Evolutionary conservation across 768 basidiomycete genomes (phyloP).

Genomic region (Boletus huronensis): DNA sequence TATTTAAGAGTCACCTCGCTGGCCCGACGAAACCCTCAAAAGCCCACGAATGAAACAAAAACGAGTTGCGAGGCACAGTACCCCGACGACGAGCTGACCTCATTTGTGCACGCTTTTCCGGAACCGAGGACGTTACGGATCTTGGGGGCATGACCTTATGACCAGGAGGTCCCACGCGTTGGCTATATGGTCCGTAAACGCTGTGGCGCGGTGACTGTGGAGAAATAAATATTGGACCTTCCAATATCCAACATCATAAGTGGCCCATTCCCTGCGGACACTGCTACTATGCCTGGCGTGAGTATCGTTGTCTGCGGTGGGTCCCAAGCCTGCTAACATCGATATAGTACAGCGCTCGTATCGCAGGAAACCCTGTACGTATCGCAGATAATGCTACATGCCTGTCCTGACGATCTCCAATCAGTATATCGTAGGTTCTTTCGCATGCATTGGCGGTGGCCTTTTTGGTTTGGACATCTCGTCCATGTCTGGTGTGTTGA

Average conservation of each 20-base stretch:
- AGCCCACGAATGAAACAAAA: neutral
- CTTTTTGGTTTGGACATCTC: slow-evolving; percentile 81
- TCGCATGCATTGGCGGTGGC: slow-evolving; percentile 79
- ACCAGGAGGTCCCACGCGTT: neutral
- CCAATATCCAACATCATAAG: neutral
- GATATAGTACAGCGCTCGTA: slow-evolving; percentile 49
- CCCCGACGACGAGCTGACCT: neutral
- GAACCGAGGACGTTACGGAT: neutral
- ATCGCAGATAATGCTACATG: neutral
- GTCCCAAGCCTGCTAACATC: slow-evolving; percentile 1
- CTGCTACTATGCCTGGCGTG: slow-evolving; percentile 26
- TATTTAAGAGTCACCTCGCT: neutral
- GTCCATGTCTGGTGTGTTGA: slow-evolving; percentile 77
- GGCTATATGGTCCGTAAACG: slow-evolving; percentile 7
- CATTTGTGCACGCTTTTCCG: neutral
- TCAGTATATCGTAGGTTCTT: slow-evolving; percentile 76
- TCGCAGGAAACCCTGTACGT: slow-evolving; percentile 56
- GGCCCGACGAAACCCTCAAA: neutral
- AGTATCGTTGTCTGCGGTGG: neutral
- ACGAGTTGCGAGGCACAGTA: neutral
- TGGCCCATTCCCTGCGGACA: neutral
- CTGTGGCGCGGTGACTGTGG: neutral
- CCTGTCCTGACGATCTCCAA: slow-evolving; percentile 5
- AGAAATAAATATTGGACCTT: slow-evolving; percentile 12
- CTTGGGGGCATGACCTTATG: slow-evolving; percentile 1